Evolutionary conservation across 164 flowering plant species (phyloP).

Genomic region (Sedum album): DNA sequence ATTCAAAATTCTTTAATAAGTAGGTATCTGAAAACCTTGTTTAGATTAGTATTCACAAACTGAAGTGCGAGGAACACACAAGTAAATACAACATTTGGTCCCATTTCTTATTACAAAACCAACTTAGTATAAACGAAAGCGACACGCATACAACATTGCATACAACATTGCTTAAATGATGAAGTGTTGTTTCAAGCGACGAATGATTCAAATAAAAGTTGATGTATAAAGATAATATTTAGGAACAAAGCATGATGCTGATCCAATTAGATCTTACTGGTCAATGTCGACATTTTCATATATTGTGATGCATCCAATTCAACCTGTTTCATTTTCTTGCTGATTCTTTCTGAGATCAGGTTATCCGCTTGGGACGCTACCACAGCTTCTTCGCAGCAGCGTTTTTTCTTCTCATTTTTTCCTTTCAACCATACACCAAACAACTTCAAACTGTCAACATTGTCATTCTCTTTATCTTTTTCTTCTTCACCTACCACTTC

Average conservation of each 20-base stretch:
- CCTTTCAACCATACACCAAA: slow-evolving; percentile 72
- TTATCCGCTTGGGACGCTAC: not conserved
- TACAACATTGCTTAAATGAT: too few species aligned
- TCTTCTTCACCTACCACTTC: slow-evolving; percentile 12
- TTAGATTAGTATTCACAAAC: too few species aligned
- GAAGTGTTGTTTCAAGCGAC: too few species aligned
- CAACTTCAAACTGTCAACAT: slow-evolving; percentile 36
- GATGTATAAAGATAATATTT: not conserved
- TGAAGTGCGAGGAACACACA: too few species aligned
- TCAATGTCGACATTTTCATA: not conserved
- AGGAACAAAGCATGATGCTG: not conserved
- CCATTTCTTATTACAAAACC: too few species aligned
- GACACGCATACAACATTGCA: too few species aligned
- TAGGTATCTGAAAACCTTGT: too few species aligned
- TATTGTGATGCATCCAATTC: not conserved
- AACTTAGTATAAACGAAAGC: too few species aligned
- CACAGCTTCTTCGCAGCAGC: not conserved
- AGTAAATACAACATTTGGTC: too few species aligned
- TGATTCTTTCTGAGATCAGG: slow-evolving; percentile 17
- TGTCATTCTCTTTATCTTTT: slow-evolving; percentile 9
- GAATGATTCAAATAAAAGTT: too few species aligned
- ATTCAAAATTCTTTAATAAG: too few species aligned
- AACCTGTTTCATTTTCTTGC: slow-evolving; percentile 15
- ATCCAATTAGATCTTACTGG: too few species aligned
- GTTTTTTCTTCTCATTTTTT: slow-evolving; percentile 19